These are phyloP conservation scores for Amborella trichopoda DNA, from an alignment of 164 flowering plant species.

Conservation along the genomic window DNA sequence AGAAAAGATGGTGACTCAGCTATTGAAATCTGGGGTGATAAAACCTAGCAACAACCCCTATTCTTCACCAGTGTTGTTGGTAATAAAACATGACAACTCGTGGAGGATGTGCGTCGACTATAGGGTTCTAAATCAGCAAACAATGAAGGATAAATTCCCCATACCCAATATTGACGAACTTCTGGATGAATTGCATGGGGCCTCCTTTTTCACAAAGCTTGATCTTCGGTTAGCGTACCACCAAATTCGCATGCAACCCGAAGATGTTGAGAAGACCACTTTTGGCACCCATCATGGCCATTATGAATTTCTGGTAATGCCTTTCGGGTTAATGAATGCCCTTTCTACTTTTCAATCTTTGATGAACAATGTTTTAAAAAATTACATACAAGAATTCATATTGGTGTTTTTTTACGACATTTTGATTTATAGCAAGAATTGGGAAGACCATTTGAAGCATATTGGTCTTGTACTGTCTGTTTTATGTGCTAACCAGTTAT, in stretches of 20 bases:
- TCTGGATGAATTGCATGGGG: background rate
- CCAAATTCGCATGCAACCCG: slow-evolving; percentile 4
- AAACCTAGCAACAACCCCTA: background rate
- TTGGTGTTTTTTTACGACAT: too few species aligned
- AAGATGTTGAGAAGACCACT: slow-evolving; percentile 2
- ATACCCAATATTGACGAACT: background rate
- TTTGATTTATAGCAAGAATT: too few species aligned
- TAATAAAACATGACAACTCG: background rate
- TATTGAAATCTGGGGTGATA: background rate
- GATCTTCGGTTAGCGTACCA: slow-evolving; percentile 2
- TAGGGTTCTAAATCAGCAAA: background rate
- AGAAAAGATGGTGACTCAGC: background rate
- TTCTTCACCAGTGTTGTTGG: background rate
- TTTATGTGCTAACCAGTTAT: too few species aligned
- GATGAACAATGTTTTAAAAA: background rate
- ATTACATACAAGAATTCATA: too few species aligned
- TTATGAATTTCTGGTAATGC: slow-evolving; percentile 4
- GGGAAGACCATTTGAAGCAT: too few species aligned
- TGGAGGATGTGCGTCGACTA: background rate
- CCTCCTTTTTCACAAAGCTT: background rate
- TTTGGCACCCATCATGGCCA: background rate
- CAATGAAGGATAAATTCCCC: background rate
- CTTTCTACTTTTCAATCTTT: background rate
- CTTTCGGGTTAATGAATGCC: slow-evolving; percentile 4
- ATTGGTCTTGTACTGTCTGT: too few species aligned